These are phyloP conservation scores for Pseudofabraea citricarpa DNA, from an alignment of 2,329 filamentous ascomycete genomes.

Conservation along the genomic window DNA sequence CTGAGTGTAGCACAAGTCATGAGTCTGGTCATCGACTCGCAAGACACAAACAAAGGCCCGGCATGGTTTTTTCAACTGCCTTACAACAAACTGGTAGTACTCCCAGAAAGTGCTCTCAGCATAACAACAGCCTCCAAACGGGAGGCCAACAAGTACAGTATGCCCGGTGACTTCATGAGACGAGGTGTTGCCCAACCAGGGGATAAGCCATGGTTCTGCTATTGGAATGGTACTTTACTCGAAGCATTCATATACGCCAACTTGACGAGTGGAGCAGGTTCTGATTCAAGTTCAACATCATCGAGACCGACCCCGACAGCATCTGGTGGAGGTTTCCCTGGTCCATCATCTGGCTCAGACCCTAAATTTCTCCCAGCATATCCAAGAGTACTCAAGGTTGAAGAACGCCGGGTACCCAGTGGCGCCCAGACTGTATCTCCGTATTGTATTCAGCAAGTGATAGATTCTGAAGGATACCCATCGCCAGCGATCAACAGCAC, in stretches of 20 bases:
- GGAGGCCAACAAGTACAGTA: background rate
- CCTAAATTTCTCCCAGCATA: slow-evolving; percentile 31
- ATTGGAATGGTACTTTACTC: slow-evolving; percentile 63
- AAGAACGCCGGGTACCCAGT: slow-evolving; percentile 48
- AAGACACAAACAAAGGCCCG: slow-evolving; percentile 50
- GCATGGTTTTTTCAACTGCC: slow-evolving; percentile 57
- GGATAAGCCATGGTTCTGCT: slow-evolving; percentile 64
- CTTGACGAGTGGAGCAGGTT: slow-evolving; percentile 27
- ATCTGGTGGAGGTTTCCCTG: slow-evolving; percentile 4
- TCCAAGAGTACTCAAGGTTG: slow-evolving; percentile 59
- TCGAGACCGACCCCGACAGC: slow-evolving; percentile 16
- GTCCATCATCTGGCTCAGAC: slow-evolving; percentile 9
- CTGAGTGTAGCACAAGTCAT: slow-evolving; percentile 41
- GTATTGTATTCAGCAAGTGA: slow-evolving; percentile 61
- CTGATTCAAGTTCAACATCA: slow-evolving; percentile 8
- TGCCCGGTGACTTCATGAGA: slow-evolving; percentile 11
- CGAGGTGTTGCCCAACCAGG: slow-evolving; percentile 40
- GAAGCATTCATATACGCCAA: slow-evolving; percentile 64
- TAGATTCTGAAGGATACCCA: slow-evolving; percentile 44
- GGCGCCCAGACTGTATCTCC: slow-evolving; percentile 34
- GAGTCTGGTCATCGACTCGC: slow-evolving; percentile 51
- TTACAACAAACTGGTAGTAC: slow-evolving; percentile 62
- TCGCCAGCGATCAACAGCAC: slow-evolving; percentile 17
- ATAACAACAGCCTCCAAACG: slow-evolving; percentile 15
- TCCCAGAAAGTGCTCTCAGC: slow-evolving; percentile 24